Evolutionary conservation across 257 asterid species (phyloP), one percentile per base, ranked within the genome.

Genomic region (Forsythia suspensa): DNA sequence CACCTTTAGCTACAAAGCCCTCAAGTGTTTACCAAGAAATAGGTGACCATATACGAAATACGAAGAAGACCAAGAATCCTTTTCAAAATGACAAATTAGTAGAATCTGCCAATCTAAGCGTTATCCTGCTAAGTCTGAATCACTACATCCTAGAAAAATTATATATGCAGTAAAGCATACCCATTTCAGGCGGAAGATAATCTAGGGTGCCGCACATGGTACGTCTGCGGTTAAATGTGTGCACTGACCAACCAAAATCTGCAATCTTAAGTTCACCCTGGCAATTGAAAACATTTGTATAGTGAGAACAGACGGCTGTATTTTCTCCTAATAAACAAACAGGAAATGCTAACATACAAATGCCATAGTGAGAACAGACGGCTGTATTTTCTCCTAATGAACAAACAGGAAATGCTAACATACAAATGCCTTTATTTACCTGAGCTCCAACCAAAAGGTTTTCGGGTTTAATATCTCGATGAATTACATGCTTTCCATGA

Each of bases 101-200:
- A 44, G 51, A 10, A 44, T 44, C 15, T 15, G 11, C 13, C 16
- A 18, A 75, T 76, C 9, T 46, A 63, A 24, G 24, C 24, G 24
- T 24, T 0, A 68, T 51, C 48, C 61, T 40, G 7, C n/a, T 2
- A 18, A 39, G 16, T 52, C 46, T 42, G 7, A 59, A 74, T 52
- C 8, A 55, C 21, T 18, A 18, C 63, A 55, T 29, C 73, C 51
- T 29, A 52, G 46, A 36, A 71, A 38, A 69, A 51, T 57, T 76
- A 40, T 20, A 0, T 3, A 5, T 9, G 38, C n/a, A 9, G 38
- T 20, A 24, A 61, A 61, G 55, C 90, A 63, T 87, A 96, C 99
- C 99, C 99, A 96, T 96, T 92, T 96, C 99, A 21, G 99, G 99
- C 59, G 99, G 98, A 77, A 96, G 94, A 84, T 96, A 94, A 90